A percentile compares a stretch with the other conserved stretches of the same genome.
phyloP scores from a whole-genome alignment of 257 asterid genomes.

The Solanum habrochaites region DNA sequence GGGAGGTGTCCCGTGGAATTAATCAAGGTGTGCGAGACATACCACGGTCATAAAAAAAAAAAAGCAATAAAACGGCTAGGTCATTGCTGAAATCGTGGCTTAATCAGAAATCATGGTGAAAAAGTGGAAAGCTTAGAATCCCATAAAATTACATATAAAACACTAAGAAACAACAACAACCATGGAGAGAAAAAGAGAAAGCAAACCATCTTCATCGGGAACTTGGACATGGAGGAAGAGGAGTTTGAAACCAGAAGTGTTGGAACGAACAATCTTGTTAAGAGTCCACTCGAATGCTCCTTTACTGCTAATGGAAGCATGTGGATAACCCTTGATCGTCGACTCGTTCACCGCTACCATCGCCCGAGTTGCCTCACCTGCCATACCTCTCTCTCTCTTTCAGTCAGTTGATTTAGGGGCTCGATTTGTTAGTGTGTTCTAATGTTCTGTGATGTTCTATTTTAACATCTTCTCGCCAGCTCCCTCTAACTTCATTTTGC shows the following conservation, averaged over 20 bases:
- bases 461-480: not conserved
- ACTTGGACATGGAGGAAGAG: constrained; percentile 71
- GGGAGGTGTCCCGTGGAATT: not conserved
- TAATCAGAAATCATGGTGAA: not conserved
- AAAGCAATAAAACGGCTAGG: not conserved
- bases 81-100: not conserved
- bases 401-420: not conserved
- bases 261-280: constrained; percentile 57
- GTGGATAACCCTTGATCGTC: constrained; percentile 75
- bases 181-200: not conserved
- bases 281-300: constrained; percentile 87
- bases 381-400: not conserved
- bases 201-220: constrained; percentile 69
- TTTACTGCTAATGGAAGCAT: constrained; percentile 70
- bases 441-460: not conserved
- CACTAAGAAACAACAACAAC: not conserved
- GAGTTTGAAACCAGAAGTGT: constrained; percentile 54
- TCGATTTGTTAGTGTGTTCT: not conserved
- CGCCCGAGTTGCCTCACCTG: not conserved
- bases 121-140: not conserved
- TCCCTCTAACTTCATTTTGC: not conserved
- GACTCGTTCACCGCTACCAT: constrained; percentile 13
- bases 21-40: no score
- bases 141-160: not conserved
- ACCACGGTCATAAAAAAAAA: no score